Base-by-base conservation (phyloP, 2,329 filamentous ascomycete genomes). In the Chaetomiaceae sp. region DNA sequence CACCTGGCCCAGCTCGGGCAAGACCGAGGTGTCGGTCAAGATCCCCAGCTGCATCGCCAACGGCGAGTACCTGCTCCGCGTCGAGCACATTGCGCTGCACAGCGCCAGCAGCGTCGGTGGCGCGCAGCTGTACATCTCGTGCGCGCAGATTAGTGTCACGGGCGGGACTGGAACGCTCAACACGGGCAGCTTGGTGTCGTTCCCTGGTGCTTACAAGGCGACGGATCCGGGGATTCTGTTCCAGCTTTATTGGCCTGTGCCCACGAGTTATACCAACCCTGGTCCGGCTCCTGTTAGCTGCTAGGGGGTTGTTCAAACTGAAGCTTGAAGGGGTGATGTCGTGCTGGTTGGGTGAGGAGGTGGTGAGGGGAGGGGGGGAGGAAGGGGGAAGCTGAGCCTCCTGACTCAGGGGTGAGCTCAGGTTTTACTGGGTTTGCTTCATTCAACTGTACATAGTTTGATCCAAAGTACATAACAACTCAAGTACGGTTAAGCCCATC, bases 41-140 rank as follows among this genome's bases (percentile, higher is more conserved):
- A 20, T 17, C 36, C 36, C 36, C 48, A 56, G 51, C 39, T 69
- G 66, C 57, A 55, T 70, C 44, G 61, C 61, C 15, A 58, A 62
- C 33, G 69, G 69, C 52, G 68, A 71, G 43, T 72, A 72, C 56
- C 65, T 71, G 31, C 60, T 72, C 17, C 65, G 69, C 19, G 64
- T 68, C 19, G 69, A 71, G 59, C 69, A 71, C 54, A 64, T 72
- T 19, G 69, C 60, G 4, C 63, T 72, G 31, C 69, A 71, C 58
- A 59, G 59, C 34, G 66, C 68, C 3, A 53, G 63, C 40, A 53
- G 29, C 25, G 61, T 64, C 9, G 63, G 65, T 40, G 68, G 68
- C 27, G 68, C 68, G 8, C 68, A 71, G 65, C 59, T 70, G 40
- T 70, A 68, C 57, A 61, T 69, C 42, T 56, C 62, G 20, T 67